Evolutionary conservation across 305 asterid species (phyloP), one percentile per base, ranked within the genome.

Genomic region (Caryopteris hybrid): DNA sequence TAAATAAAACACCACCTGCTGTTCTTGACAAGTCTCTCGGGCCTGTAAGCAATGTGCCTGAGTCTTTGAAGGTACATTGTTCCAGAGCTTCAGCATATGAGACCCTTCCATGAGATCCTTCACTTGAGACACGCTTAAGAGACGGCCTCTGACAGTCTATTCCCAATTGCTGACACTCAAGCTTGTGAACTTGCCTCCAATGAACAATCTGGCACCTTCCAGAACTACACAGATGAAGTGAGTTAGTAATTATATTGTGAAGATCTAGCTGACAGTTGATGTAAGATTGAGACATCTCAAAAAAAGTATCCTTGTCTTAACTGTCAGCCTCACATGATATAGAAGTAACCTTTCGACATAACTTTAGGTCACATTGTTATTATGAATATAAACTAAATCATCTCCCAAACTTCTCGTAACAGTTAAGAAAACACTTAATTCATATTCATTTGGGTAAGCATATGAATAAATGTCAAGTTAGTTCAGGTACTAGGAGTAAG

Each of bases 181-280:
- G 91, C 80, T 89, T 91, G 90, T 91, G 96, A 79, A 77, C 82
- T 61, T 84, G 88, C 80, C 97, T 89, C 97, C 97, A 91, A 29
- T 91, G 96, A 74, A 80, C 65, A 66, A 91, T 84, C 84, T 89
- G 96, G 69, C 97, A 91, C 81, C 85, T 81, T 45, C 97, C 97
- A 39, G 96, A 91, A 82, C 96, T 91, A 75, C 85, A 79, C 13
- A 72, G 3, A 70, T 54, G 60, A 61, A 52, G 64, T 29, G 51
- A 66, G 22, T 72, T 51, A 56, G 68, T 23, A 72, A 45, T 6
- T 4, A 39, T 4, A 14, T 23, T 12, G 31, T 10, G 14, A 52
- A 29, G 27, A 67, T 43, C 74, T 33, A 22, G 59, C 52, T 33
- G 45, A 16, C 21, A 69, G 41, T 66, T 51, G 13, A 51, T 31